Percentiles rank a stretch among this genome's conserved stretches.
Evolutionary conservation across 345 rosid genomes (phyloP).

Genomic region (Sonneratia caseolaris): DNA sequence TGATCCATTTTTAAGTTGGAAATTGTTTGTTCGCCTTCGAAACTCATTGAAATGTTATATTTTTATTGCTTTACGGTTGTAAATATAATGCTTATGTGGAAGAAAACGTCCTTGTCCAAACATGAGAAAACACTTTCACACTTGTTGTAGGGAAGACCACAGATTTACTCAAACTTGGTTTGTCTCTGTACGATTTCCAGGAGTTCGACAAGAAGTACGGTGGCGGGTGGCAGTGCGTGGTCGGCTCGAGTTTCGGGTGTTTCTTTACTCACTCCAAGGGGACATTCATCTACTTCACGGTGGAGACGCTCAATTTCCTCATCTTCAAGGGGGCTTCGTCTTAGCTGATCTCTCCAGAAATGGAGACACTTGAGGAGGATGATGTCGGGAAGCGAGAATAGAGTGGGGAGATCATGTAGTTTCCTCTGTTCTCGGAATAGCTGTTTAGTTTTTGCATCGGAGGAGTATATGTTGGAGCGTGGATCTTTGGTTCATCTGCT

Average conservation of each 20-base stretch:
- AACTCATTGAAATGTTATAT: too few relatives aligned
- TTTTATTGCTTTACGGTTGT: too few relatives aligned
- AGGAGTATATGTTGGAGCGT: not conserved
- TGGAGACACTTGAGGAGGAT: not conserved
- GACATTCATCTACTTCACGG: conserved; percentile 46
- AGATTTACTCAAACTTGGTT: not conserved
- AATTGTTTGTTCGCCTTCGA: not conserved
- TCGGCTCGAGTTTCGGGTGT: conserved; percentile 58
- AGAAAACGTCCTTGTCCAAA: not conserved
- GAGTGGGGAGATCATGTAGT: not conserved
- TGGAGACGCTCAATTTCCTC: conserved; percentile 52
- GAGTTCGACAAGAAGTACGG: conserved; percentile 47
- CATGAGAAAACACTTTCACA: not conserved
- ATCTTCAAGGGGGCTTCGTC: conserved; percentile 39
- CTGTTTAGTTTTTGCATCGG: not conserved
- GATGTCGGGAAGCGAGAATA: not conserved
- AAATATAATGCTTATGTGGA: not conserved
- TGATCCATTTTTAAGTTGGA: not conserved
- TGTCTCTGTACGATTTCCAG: conserved; percentile 18
- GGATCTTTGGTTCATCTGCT: not conserved
- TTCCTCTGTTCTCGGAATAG: not conserved
- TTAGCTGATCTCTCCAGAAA: not conserved
- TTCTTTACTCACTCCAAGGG: conserved; percentile 56
- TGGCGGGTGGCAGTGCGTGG: conserved; percentile 62
- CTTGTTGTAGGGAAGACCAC: not conserved